Evolutionary conservation across 2,329 filamentous ascomycete species (phyloP), one percentile per base, ranked within the genome.

Genomic region (Zasmidium angulare): DNA sequence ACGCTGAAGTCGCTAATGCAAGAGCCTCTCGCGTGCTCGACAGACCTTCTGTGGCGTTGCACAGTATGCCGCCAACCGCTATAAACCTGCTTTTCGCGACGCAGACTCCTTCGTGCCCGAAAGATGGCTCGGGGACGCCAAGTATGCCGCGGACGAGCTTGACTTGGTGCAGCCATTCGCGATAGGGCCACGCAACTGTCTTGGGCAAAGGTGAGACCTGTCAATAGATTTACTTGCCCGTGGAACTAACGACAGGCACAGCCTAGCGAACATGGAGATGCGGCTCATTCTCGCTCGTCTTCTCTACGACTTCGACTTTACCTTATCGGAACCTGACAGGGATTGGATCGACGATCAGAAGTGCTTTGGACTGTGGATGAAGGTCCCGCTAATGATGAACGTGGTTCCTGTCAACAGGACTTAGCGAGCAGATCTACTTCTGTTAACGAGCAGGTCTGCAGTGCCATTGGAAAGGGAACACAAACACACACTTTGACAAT

Each of bases 261-360:
- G 47, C 22, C 59, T 75, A 22, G 75, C 75, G 0, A 73, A 69
- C 43, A 68, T 77, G 47, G 75, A 79, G 61, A 70, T 79, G 65
- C 68, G 70, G 11, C 61, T 75, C 2, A 68, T 77, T 11, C 51
- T 79, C 14, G 70, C 75, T 1, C 77, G 75, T 59, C 53, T 79
- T 24, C 21, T 77, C 9, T 77, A 63, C 56, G 61, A 66, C 1
- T 79, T 74, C 53, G 74, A 79, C 49, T 48, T 78, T 49, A 68
- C 73, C 55, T 60, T 76, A 49, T 59, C 74, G 0, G 53, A 49
- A 2, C 63, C 50, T 12, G 46, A 73, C 46, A 40, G 73, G 47
- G 72, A 81, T 56, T 82, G 79, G 78, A 43, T 43, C 36, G 36
- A 43, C 36, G 65, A 75, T 11, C 68, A 70, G 12, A 63, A 63